Base-by-base conservation (phyloP, 352 stramenopile species). In the Phytophthora pisi region DNA sequence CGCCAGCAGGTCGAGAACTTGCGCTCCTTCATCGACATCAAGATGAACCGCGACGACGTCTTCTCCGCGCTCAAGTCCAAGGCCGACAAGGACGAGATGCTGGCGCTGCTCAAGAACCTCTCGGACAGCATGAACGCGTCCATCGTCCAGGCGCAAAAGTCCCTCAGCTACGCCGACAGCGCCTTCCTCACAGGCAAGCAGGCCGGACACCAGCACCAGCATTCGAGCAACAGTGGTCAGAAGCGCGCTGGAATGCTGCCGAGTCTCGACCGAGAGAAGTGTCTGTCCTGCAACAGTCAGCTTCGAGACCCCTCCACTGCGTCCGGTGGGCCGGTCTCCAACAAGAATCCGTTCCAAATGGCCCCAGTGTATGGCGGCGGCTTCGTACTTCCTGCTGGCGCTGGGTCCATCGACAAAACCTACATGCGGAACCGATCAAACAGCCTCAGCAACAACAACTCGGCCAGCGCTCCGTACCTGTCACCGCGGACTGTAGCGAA, bases 31-130 rank as follows among this genome's bases (percentile, higher is more conserved):
- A 93, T 95, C 36, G 87, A 95, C 63, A 79, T 95, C 66, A 95
- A 95, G 76, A 95, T 95, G 87, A 95, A 93, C 72, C 84, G 85
- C 51, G 87, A 95, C 58, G 87, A 95, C 42, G 87, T 93, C 16
- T 91, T 93, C 59, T 84, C 82, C 10, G 87, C 87, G 16, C 75
- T 95, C 36, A 95, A 93, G 57, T 89, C 84, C 40, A 95, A 95
- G 58, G 87, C 87, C 5, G 87, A 93, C 79, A 93, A 93, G 60
- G 87, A 93, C 58, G 87, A 95, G 63, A 95, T 95, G 79, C 60
- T 92, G 11, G 74, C 77, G 30, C 61, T 95, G 47, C 79, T 95
- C 61, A 92, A 91, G 53, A 82, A 71, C 6, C 70, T 95, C 30
- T 95, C 87, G n/a, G 85, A 72, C 36, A 89, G 82, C 57, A 93